Base-by-base conservation (phyloP, 768 basidiomycete genomes). In the Suillus clintonianus region DNA sequence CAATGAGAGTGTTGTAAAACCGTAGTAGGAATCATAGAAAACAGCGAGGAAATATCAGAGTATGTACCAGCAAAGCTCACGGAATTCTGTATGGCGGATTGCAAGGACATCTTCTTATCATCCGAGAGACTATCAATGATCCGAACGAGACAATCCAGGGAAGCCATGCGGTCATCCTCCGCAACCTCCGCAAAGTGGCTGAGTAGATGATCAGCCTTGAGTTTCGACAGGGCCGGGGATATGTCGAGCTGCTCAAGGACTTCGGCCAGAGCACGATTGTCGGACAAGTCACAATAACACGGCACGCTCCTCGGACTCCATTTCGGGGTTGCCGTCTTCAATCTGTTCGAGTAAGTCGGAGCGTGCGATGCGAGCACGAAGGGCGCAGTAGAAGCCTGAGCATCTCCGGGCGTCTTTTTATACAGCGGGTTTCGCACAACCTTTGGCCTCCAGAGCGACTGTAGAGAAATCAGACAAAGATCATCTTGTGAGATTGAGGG, bases 331-430 rank as follows among this genome's bases (percentile, higher is more conserved):
- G 22, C 91, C 90, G 55, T 86, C 85, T 6, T 85, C 81, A 50
- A 97, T 80, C 64, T 83, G 79, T 47, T 83, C 81, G 48, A 92
- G 79, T 22, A 89, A 89, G 43, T 80, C 78, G 1, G 89, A 89
- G 61, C 85, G 86, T 30, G 90, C 90, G 37, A 92, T 78, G 59
- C 90, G 89, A 19, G 90, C 89, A 50, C 96, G 90, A 36, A 94
- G 83, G 48, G 92, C 87, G 95, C 95, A 97, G 80, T 97, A 97
- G 85, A 98, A 96, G n/a, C n/a, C n/a, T n/a, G n/a, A n/a, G 72
- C 89, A 84, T 65, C 95, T 86, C 64, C 94, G 89, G 61, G 95
- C 88, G 59, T 92, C 84, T 77, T 92, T 94, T 96, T 96, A 98
- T 53, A 89, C 85, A 34, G 87, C 82, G 22, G 93, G 83, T 65